A percentile compares a stretch with the other conserved stretches of the same genome.
Evolutionary conservation across 768 basidiomycete genomes (phyloP).

Genomic region (Tulasnella sp.): DNA sequence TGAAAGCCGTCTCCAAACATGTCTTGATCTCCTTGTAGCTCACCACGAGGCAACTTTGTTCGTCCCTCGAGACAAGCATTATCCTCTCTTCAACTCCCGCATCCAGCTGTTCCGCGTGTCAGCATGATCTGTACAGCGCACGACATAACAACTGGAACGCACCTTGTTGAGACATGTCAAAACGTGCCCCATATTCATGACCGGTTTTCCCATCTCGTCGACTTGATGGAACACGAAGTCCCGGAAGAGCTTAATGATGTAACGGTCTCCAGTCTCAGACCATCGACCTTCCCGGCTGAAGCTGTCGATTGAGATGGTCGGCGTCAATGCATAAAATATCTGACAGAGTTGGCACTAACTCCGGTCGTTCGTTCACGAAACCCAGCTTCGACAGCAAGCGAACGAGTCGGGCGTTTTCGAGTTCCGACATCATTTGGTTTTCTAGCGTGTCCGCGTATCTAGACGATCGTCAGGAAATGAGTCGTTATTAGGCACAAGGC

Average conservation of each 20-base stretch:
- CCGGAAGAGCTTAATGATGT: conserved; percentile 95
- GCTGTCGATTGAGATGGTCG: conserved; percentile 29
- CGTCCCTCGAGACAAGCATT: conserved; percentile 91
- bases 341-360: conserved; percentile 45
- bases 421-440: conserved; percentile 69
- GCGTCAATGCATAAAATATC: background rate
- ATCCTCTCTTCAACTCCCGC: conserved; percentile 86
- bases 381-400: conserved; percentile 87
- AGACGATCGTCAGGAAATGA: background rate
- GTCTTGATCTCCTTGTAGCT: conserved; percentile 84
- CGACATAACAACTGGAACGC: conserved; percentile 15
- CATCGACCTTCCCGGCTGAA: conserved; percentile 93
- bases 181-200: conserved; percentile 85
- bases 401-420: conserved; percentile 89
- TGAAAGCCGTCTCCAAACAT: conserved; percentile 74
- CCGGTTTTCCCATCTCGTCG: conserved; percentile 78
- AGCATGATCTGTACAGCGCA: background rate
- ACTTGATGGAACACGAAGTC: conserved; percentile 98
- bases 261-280: conserved; percentile 97
- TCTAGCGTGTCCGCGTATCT: conserved; percentile 79
- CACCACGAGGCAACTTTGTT: conserved; percentile 90
- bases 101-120: conserved; percentile 50
- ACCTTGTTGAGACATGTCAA: conserved; percentile 91
- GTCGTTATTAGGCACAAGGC: background rate
- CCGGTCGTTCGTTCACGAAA: conserved; percentile 98